Base-by-base conservation (phyloP, 345 rosid genomes). In the Schrenkiella parvula region DNA sequence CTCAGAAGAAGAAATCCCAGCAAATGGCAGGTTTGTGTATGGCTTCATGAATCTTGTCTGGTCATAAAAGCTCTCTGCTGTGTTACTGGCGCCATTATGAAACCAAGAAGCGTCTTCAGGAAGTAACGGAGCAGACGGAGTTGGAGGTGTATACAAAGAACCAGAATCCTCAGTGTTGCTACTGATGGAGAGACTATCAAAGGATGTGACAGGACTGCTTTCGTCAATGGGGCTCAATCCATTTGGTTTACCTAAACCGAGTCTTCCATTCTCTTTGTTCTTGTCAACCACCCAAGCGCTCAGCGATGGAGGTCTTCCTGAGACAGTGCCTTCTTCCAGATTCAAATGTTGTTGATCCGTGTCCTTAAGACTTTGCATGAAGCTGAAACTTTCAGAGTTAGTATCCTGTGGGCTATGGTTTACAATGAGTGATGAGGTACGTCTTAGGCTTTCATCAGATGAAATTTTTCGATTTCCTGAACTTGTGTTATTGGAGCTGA, bases 101-200 rank as follows among this genome's bases (percentile, higher is more conserved):
- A 78, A 77, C 93, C 92, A 89, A 66, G 76, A 62, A 39, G 86
- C 95, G 75, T 87, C 81, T 50, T 91, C 96, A 31, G 99, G 96
- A 58, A 95, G 81, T 51, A 88, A 81, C 7, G 98, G 98, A 15
- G 98, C 97, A 63, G 97, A 89, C 42, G 98, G 98, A 26, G 72
- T 52, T 26, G 91, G 91, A 51, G 86, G 79, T 34, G 86, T 76
- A 80, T 93, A 91, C 1, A 60, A 53, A 63, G 85, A 81, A 47
- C 79, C 53, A 50, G 80, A 71, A 55, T 75, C 35, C 70, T 82
- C 71, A 6, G 65, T 79, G 35, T 75, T 70, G 79, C 51, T 70
- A 42, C 65, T 60, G 44, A 89, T 72, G 22, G 84, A 82, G 66
- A 90, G 88, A 77, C 82, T 80, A 32, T 72, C 81, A 67, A 89